Evolutionary conservation across 169 alveolate species (phyloP), one percentile per base, ranked within the genome.

Genomic region (Cryptosporidium sp.): DNA sequence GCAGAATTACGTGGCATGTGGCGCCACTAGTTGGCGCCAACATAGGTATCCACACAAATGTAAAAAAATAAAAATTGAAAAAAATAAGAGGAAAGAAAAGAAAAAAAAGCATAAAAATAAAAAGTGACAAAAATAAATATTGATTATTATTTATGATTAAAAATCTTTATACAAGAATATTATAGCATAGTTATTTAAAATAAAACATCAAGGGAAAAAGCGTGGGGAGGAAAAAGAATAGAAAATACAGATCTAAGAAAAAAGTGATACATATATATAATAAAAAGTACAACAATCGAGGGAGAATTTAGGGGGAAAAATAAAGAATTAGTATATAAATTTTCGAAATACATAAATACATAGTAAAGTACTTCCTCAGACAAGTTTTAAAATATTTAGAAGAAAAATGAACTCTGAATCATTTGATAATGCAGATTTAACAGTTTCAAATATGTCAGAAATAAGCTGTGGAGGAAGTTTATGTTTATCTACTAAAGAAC

Each of bases 1-100:
- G 55, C 55, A 55, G 10, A 37, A 70, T 71, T 71, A 71, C 61
- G 65, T 71, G 69, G 69, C 31, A 10, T 2, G 10, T 37, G 86
- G 86, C 70, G 70, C 68, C 68, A 23, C n/a, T n/a, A n/a, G n/a
- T n/a, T n/a, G n/a, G n/a, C n/a, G n/a, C n/a, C n/a, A n/a, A n/a
- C n/a, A n/a, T n/a, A 55, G 86, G 86, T 73, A 73, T 73, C 86
- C 86, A 73, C 86, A 73, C 86, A 59, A 37, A 65, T 35, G 50
- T 35, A 65, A 33, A 73, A 43, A 71, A 48, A 50, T 43, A 35
- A 45, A 71, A 55, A 55, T 18, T 14, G 31, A 48, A 50, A 23
- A 18, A 29, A 37, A 55, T 3, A n/a, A 55, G 10, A 26, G 37
- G 16, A 51, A 21, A 51, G 6, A 51, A 3, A 21, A 21, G 26